A percentile compares a stretch with the other conserved stretches of the same genome.
Conservation (phyloP, 805 yeast species). For the Candida quercuum region DNA sequence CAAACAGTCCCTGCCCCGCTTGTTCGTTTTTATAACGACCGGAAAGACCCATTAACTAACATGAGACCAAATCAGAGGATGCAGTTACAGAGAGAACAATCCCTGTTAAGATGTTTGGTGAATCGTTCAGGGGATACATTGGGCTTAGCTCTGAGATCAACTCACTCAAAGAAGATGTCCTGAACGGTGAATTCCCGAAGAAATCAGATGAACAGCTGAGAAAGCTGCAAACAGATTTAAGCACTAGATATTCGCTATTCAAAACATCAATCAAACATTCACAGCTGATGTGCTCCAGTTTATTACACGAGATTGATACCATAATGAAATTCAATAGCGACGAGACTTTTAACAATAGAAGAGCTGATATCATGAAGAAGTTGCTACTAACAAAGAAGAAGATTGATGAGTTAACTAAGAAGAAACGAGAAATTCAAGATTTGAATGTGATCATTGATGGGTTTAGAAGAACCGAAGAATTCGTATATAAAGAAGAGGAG, state of each 20-base stretch:
- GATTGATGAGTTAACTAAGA: slow-evolving; percentile 11
- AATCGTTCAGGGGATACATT: not conserved
- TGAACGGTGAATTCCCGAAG: not conserved
- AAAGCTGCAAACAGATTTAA: slow-evolving; percentile 5
- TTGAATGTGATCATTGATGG: slow-evolving; percentile 10
- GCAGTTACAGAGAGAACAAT: not conserved
- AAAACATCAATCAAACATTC: slow-evolving; percentile 11
- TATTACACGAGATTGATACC: slow-evolving; percentile 3
- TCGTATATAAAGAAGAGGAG: slow-evolving; percentile 11
- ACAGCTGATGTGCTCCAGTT: slow-evolving; percentile 3
- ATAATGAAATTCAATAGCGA: slow-evolving; percentile 5
- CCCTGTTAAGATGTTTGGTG: slow-evolving; percentile 2
- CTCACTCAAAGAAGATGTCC: not conserved
- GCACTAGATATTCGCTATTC: slow-evolving; percentile 5
- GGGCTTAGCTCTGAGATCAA: not conserved
- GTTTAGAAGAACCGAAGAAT: slow-evolving; percentile 1
- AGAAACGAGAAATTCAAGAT: slow-evolving; percentile 12
- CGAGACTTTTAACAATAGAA: slow-evolving; percentile 1
- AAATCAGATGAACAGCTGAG: not conserved
- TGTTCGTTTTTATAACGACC: too few relatives aligned
- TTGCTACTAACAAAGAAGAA: slow-evolving; percentile 9
- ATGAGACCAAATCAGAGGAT: not conserved
- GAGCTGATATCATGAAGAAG: slow-evolving; percentile 10
- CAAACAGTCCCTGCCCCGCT: too few relatives aligned
- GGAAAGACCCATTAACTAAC: too few relatives aligned